Base-by-base conservation (phyloP, 2,329 filamentous ascomycete species). In the Botrytis porri region DNA sequence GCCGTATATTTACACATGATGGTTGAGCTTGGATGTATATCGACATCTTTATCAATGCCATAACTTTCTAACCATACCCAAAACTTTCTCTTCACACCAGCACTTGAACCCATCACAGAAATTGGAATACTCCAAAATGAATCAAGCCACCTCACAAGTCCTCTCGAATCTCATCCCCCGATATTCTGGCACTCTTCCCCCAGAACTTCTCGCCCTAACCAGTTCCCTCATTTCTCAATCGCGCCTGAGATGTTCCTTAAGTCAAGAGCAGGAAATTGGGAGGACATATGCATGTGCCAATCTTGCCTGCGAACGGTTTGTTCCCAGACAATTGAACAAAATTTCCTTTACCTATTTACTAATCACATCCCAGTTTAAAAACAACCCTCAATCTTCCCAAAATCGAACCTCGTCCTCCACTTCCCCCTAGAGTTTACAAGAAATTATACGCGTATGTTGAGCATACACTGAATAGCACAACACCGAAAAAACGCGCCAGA, bases 251-350 rank as follows among this genome's bases (percentile, higher is more conserved):
- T 93, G 93, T 67, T 90, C 89, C 79, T 85, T 98, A 70, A 97
- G 94, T 80, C 87, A 90, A 4, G 93, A 97, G 72, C 94, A 97
- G 81, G 95, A 98, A 81, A 90, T 96, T 76, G 93, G 92, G n/a
- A 88, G 95, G 32, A 87, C 88, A 7, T 96, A 96, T 81, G 92
- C 92, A 6, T 97, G 94, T 81, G 92, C 93, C 22, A 91, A 97
- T 82, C 88, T 99, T 74, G 96, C 96, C 32, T 98, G 95, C 80
- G 93, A 95, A 78, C 89, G 93, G 92, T 93, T 83, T 32, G 62
- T 77, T 35, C 39, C 48, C 66, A 71, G 1, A 10, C 8, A 2
- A 9, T 39, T 43, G 8, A 16, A 12, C 4, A 22, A 25, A 1
- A 37, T 20, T n/a, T 16, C 3, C 8, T 12, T 22, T 65, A n/a